These are phyloP conservation scores for Sporothrix euskadiensis DNA, from an alignment of 2,329 filamentous ascomycete species.

Conservation along the genomic window DNA sequence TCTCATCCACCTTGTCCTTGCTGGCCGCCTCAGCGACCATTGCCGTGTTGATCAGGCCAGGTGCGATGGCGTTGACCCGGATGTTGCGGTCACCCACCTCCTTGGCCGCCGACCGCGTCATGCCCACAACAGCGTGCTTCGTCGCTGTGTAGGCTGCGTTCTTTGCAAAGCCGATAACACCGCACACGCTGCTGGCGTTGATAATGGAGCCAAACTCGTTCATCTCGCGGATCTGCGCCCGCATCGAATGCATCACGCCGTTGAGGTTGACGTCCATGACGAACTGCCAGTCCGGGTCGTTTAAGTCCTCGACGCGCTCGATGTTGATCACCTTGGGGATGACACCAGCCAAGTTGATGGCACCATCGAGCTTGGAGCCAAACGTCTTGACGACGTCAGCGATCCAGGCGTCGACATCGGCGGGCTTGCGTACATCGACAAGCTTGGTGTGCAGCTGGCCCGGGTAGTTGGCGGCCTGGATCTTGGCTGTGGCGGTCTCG, in stretches of 20 bases:
- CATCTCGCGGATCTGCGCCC: background rate
- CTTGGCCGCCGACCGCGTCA: background rate
- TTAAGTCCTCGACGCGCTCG: conserved; percentile 3
- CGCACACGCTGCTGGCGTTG: conserved; percentile 10
- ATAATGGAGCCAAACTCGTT: background rate
- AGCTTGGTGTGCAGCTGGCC: background rate
- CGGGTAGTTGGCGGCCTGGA: conserved; percentile 2
- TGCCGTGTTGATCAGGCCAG: background rate
- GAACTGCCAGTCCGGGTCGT: conserved; percentile 7
- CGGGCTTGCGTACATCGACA: conserved; percentile 16
- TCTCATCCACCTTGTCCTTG: background rate
- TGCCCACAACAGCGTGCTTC: conserved; percentile 1
- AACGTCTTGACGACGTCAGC: conserved; percentile 47
- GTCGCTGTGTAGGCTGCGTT: background rate
- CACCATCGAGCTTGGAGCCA: conserved; percentile 52
- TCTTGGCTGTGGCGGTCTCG: conserved; percentile 26
- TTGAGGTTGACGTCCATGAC: conserved; percentile 15
- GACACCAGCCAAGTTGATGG: conserved; percentile 56
- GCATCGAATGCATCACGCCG: conserved; percentile 7
- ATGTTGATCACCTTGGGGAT: conserved; percentile 42
- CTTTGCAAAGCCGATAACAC: background rate
- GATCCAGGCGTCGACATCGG: conserved; percentile 54
- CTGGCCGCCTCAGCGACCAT: background rate
- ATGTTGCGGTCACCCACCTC: conserved; percentile 2
- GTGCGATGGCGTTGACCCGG: background rate